phyloP scores from a whole-genome alignment of 208 protist genomes.

The Trypanosoma cruzi region DNA sequence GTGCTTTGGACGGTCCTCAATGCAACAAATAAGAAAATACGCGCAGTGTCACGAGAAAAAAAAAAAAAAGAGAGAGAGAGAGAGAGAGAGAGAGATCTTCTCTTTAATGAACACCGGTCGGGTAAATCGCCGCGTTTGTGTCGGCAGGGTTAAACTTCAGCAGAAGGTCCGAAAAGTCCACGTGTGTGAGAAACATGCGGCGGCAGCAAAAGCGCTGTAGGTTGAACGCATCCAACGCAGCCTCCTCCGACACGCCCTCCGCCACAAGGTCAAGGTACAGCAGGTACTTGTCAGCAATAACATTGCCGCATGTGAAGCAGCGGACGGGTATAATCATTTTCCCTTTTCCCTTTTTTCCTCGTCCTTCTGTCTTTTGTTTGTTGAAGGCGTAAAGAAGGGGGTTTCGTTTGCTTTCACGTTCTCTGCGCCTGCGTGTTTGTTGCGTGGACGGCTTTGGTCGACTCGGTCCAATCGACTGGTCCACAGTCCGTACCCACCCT shows the following conservation, averaged over 20 bases:
- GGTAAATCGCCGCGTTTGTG: slow-evolving; percentile 53
- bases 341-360: neutral
- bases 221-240: slow-evolving; percentile 96
- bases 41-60: neutral
- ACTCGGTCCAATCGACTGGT: neutral
- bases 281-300: slow-evolving; percentile 99
- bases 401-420: neutral
- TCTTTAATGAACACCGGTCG: neutral
- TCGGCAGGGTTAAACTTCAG: slow-evolving; percentile 92
- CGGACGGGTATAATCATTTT: slow-evolving; percentile 99
- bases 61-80: neutral
- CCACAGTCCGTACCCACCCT: neutral
- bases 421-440: neutral
- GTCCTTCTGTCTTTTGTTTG: too few relatives aligned
- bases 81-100: neutral
- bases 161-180: slow-evolving; percentile 99
- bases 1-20: neutral
- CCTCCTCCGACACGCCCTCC: slow-evolving; percentile 93
- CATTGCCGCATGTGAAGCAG: slow-evolving; percentile 99
- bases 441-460: neutral
- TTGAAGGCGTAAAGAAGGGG: neutral
- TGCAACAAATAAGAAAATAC: neutral
- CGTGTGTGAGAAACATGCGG: slow-evolving; percentile 99
- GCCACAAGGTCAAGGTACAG: slow-evolving; percentile 94
- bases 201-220: slow-evolving; percentile 99